Percentiles rank a stretch among this genome's conserved stretches.
Evolutionary conservation across 768 basidiomycete genomes (phyloP).

Genomic region (Tephrocybe sp.): DNA sequence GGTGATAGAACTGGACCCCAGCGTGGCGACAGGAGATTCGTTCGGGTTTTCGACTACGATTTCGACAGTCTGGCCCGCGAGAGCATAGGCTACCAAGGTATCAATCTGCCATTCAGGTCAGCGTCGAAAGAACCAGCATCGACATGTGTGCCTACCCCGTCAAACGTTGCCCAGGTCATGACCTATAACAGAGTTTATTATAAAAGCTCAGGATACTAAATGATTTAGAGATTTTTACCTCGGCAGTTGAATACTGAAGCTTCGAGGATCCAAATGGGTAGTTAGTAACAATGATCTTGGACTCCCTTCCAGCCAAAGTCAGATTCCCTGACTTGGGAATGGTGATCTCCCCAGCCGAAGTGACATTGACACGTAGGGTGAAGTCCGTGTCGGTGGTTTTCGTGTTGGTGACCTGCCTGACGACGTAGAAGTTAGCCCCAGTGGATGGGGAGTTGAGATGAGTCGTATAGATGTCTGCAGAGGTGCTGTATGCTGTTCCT

Average conservation of each 20-base stretch:
- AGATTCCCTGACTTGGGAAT: conserved; percentile 38
- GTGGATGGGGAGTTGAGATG: conserved; percentile 54
- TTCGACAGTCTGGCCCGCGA: conserved; percentile 34
- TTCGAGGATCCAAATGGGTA: conserved; percentile 55
- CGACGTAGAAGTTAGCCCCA: conserved; percentile 53
- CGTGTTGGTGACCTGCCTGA: conserved; percentile 43
- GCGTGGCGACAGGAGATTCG: conserved; percentile 7
- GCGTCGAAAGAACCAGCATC: neutral
- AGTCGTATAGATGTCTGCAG: conserved; percentile 46
- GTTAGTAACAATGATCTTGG: conserved; percentile 61
- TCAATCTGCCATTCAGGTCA: conserved; percentile 20
- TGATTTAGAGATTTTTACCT: conserved; percentile 28
- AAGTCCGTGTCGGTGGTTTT: conserved; percentile 48
- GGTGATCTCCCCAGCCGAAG: conserved; percentile 39
- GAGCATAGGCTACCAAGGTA: conserved; percentile 35
- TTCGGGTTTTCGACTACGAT: conserved; percentile 13
- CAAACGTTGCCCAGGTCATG: conserved; percentile 39
- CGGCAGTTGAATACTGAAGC: conserved; percentile 61
- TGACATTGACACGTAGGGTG: conserved; percentile 42
- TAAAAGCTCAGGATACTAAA: neutral
- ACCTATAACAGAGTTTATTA: conserved; percentile 17
- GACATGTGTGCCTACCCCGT: conserved; percentile 16
- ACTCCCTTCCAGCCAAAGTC: conserved; percentile 60
- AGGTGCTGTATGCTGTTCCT: conserved; percentile 31
- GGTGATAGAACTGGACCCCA: conserved; percentile 20